Evolutionary conservation across 257 asterid genomes (phyloP).

Genomic region (Solanum microdontum): DNA sequence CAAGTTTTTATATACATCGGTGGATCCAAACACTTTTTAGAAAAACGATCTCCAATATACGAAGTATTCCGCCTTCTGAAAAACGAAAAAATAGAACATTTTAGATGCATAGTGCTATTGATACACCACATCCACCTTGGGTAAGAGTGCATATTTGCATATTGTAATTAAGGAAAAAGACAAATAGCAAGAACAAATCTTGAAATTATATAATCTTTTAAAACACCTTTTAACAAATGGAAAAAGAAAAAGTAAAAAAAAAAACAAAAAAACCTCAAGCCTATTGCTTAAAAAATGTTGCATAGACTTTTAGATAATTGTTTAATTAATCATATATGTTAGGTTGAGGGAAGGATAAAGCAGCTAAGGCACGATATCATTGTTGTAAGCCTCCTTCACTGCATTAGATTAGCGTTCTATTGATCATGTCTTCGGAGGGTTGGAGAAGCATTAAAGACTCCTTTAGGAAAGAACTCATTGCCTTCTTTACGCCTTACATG

Average conservation of each 20-base stretch:
- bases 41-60: not conserved
- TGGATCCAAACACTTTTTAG: not conserved
- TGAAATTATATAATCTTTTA: not conserved
- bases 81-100: not conserved
- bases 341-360: no score
- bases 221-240: not conserved
- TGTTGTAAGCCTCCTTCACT: no score
- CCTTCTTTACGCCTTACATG: no score
- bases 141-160: not conserved
- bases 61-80: not conserved
- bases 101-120: not conserved
- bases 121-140: not conserved
- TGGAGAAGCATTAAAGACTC: no score
- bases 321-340: not conserved
- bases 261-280: not conserved
- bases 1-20: not conserved
- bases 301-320: not conserved
- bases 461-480: no score
- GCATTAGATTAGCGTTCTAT: no score
- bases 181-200: not conserved
- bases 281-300: not conserved
- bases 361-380: no score
- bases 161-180: not conserved
- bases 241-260: not conserved
- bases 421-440: no score